Evolutionary conservation across 2,329 filamentous ascomycete genomes (phyloP).

Genomic region (Colletotrichum phormii): DNA sequence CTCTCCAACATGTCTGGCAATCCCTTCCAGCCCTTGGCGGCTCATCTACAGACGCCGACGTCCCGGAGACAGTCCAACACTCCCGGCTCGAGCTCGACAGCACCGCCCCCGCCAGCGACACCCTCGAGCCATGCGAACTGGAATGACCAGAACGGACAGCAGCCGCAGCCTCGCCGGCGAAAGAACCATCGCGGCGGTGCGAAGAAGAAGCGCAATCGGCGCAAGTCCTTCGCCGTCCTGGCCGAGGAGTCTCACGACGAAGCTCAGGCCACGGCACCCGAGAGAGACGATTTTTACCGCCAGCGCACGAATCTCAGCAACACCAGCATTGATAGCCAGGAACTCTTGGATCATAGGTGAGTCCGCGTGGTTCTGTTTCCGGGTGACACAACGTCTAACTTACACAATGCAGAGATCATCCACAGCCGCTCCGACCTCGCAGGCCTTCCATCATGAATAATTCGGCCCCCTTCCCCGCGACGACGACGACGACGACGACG

Average conservation of each 20-base stretch:
- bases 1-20: conserved; percentile 46
- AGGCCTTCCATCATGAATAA: conserved; percentile 63
- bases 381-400: neutral
- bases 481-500: conserved; percentile 16
- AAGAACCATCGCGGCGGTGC: conserved; percentile 80
- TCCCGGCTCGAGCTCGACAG: conserved; percentile 32
- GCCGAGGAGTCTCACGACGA: conserved; percentile 64
- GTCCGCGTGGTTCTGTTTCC: conserved; percentile 41
- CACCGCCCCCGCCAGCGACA: conserved; percentile 27
- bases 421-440: conserved; percentile 70
- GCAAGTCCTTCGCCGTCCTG: conserved; percentile 82
- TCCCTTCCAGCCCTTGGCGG: conserved; percentile 44
- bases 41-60: conserved; percentile 27
- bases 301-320: conserved; percentile 74
- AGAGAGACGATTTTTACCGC: conserved; percentile 60
- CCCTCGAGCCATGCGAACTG: conserved; percentile 19
- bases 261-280: conserved; percentile 42
- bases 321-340: conserved; percentile 90
- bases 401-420: conserved; percentile 60
- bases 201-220: conserved; percentile 80
- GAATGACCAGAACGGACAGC: conserved; percentile 32
- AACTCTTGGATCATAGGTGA: conserved; percentile 86
- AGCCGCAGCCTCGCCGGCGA: conserved; percentile 57
- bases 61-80: conserved; percentile 26
- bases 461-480: conserved; percentile 46